Conservation (phyloP, 768 basidiomycete genomes). For the Rhodocollybia butyracea region DNA sequence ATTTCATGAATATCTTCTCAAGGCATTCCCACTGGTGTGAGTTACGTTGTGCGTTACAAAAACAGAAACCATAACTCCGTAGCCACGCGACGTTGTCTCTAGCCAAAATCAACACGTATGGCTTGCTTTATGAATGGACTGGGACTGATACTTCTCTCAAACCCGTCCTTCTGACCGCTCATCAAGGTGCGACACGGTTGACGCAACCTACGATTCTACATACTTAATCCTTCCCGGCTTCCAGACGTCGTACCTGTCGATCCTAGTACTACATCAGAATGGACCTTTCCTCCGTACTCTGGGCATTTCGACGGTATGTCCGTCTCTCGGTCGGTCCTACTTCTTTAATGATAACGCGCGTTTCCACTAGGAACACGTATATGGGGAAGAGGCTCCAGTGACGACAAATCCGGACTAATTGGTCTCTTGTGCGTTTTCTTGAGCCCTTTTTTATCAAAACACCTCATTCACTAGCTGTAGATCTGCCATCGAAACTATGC, state of each 20-base stretch:
- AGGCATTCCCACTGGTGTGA: slow-evolving; percentile 11
- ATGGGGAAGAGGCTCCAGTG: slow-evolving; percentile 52
- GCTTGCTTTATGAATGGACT: slow-evolving; percentile 54
- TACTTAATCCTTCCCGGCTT: neutral
- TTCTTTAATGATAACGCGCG: neutral
- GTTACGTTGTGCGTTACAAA: neutral
- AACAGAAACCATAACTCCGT: neutral
- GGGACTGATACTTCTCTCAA: slow-evolving; percentile 46
- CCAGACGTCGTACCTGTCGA: slow-evolving; percentile 56
- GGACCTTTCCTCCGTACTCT: slow-evolving; percentile 48
- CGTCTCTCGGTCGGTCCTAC: neutral
- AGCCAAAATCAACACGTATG: slow-evolving; percentile 51
- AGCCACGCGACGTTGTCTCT: slow-evolving; percentile 9
- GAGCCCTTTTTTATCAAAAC: neutral
- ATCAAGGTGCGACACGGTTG: slow-evolving; percentile 36
- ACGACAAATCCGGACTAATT: slow-evolving; percentile 52
- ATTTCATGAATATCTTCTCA: slow-evolving; percentile 12
- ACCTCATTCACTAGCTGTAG: neutral
- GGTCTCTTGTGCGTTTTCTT: slow-evolving; percentile 26
- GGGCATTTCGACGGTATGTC: slow-evolving; percentile 40
- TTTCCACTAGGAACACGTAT: slow-evolving; percentile 36
- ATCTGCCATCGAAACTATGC: slow-evolving; percentile 13
- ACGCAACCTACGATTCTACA: too few species aligned
- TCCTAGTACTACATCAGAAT: slow-evolving; percentile 38
- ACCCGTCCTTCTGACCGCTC: slow-evolving; percentile 49